Conservation (phyloP, 345 rosid genomes). For the Balakata baccata region DNA sequence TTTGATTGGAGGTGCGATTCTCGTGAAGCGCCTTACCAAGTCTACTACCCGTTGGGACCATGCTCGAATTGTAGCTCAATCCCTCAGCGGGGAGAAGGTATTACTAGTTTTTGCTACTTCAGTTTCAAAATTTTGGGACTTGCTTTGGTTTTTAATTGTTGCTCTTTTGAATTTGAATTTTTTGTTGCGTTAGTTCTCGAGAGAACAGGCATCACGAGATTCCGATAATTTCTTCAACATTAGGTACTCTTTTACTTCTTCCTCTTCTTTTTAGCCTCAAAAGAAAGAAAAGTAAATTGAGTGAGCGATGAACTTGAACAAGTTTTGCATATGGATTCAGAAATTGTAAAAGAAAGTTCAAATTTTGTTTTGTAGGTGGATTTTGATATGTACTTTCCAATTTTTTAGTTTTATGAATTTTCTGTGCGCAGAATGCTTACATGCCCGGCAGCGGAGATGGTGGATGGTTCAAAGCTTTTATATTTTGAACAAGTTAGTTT, state of each 20-base stretch:
- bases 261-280: not conserved
- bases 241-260: constrained; percentile 41
- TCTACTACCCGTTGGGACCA: constrained; percentile 95
- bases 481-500: constrained; percentile 67
- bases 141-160: not conserved
- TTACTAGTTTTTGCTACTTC: not conserved
- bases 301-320: not conserved
- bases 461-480: constrained; percentile 75
- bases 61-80: constrained; percentile 65
- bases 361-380: not conserved
- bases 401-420: not conserved
- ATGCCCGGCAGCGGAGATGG: constrained; percentile 89
- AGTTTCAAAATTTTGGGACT: not conserved
- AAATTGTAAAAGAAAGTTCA: not conserved
- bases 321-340: not conserved
- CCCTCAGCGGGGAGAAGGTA: constrained; percentile 82
- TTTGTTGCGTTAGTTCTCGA: constrained; percentile 49
- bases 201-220: constrained; percentile 83
- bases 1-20: constrained; percentile 72
- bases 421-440: constrained; percentile 55
- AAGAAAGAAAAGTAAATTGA: too few species aligned
- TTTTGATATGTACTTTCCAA: not conserved
- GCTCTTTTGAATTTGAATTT: constrained; percentile 5
- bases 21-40: constrained; percentile 81
- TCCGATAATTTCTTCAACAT: constrained; percentile 89